phyloP scores from a whole-genome alignment of 441 rosid species.

The Hura crepitans region DNA sequence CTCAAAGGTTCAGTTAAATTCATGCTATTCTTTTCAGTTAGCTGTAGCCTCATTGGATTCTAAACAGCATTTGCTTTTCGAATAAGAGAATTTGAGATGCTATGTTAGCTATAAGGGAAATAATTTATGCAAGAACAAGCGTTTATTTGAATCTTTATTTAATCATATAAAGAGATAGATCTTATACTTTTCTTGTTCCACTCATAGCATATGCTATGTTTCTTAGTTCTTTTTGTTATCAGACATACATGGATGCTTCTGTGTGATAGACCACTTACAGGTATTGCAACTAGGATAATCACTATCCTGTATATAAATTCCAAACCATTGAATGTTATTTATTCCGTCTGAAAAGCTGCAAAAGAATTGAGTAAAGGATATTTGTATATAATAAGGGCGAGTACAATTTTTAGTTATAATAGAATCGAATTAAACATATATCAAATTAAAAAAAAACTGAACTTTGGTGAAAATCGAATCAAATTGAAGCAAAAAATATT shows the following conservation, averaged over 20 bases:
- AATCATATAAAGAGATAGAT: background rate
- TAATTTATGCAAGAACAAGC: background rate
- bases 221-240: background rate
- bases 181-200: background rate
- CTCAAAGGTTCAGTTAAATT: slow-evolving; percentile 15
- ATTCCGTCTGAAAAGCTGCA: background rate
- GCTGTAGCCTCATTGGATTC: background rate
- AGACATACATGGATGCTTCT: slow-evolving; percentile 7
- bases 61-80: too few species aligned
- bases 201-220: background rate
- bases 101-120: background rate
- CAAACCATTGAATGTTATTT: background rate
- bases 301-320: slow-evolving; percentile 4
- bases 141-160: background rate
- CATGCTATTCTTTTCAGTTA: background rate
- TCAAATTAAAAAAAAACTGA: too few species aligned
- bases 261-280: slow-evolving; percentile 5
- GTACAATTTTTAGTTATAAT: too few species aligned
- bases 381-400: too few species aligned
- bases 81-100: background rate
- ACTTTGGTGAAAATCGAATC: too few species aligned
- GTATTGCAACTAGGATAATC: background rate
- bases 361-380: background rate
- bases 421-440: too few species aligned
- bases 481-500: too few species aligned